Conservation (phyloP, 1,284 basidiomycete genomes). For the Moesziomyces parantarcticus region DNA sequence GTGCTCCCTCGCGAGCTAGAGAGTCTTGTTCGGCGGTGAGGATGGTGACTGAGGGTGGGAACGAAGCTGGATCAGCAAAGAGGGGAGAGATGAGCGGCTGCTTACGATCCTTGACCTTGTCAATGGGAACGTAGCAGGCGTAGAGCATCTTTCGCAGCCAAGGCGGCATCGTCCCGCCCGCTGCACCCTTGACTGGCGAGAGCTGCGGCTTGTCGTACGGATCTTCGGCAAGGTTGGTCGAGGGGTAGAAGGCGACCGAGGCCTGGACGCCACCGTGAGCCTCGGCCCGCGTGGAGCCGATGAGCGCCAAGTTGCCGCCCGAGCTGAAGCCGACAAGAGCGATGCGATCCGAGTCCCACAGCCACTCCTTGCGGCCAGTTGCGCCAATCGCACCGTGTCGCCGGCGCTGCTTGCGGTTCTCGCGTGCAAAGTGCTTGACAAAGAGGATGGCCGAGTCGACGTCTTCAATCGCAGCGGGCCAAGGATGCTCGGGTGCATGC, state of each 20-base stretch:
- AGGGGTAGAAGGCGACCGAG: constrained; percentile 49
- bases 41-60: constrained; percentile 39
- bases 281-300: constrained; percentile 22
- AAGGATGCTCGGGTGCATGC: constrained; percentile 78
- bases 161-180: constrained; percentile 41
- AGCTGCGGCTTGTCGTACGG: constrained; percentile 47
- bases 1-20: constrained; percentile 36
- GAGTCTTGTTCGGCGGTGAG: constrained; percentile 46
- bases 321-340: constrained; percentile 52
- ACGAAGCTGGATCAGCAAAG: constrained; percentile 27
- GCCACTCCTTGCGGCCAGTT: constrained; percentile 36
- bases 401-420: constrained; percentile 29
- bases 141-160: constrained; percentile 46
- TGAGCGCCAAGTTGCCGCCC: constrained; percentile 48
- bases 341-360: constrained; percentile 39
- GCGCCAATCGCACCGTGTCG: constrained; percentile 28
- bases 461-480: constrained; percentile 80
- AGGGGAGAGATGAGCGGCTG: constrained; percentile 48
- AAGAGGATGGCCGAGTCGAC: constrained; percentile 77
- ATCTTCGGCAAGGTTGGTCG: constrained; percentile 51
- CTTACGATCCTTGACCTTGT: constrained; percentile 32
- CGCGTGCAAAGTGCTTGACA: constrained; percentile 63
- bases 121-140: constrained; percentile 35
- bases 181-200: constrained; percentile 26
- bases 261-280: constrained; percentile 37